Percentiles rank a stretch among this genome's conserved stretches.
phyloP scores from a whole-genome alignment of 345 rosid genomes.

The Salix udensis region DNA sequence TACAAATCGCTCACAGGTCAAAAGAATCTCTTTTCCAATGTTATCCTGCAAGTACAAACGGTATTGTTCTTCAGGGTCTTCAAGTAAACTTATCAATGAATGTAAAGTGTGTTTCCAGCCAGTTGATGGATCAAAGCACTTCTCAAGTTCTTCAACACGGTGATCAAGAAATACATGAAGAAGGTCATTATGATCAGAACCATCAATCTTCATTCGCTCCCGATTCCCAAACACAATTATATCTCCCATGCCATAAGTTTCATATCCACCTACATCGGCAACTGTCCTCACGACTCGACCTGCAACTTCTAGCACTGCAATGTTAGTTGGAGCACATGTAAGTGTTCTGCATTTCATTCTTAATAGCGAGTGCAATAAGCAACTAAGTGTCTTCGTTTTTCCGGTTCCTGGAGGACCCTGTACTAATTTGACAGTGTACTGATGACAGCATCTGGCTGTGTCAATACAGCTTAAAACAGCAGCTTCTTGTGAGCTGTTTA shows the following conservation, averaged over 20 bases:
- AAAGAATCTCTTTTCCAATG: background rate
- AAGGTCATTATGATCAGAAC: background rate
- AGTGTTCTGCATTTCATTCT: constrained; percentile 16
- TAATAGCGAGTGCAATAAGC: background rate
- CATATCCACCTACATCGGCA: background rate
- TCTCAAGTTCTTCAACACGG: background rate
- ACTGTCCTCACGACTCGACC: background rate
- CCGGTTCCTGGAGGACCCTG: constrained; percentile 25
- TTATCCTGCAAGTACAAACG: background rate
- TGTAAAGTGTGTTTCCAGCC: constrained; percentile 1
- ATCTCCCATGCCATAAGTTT: constrained; percentile 7
- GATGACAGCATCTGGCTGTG: constrained; percentile 1
- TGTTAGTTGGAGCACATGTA: constrained; percentile 15
- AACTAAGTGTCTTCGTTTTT: constrained; percentile 15
- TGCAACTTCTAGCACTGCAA: constrained; percentile 10
- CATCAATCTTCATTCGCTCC: constrained; percentile 9
- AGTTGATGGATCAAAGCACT: background rate
- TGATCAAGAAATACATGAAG: constrained; percentile 8
- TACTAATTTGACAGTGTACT: background rate
- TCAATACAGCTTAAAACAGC: background rate
- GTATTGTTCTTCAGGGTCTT: background rate
- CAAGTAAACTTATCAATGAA: constrained; percentile 7
- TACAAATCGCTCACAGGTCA: constrained; percentile 16
- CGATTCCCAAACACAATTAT: constrained; percentile 10
- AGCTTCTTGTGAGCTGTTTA: background rate